A percentile compares a stretch with the other conserved stretches of the same genome.
Conservation (phyloP, 192 early-diverging fungal genomes). For the Tieghemiomyces parasiticus region DNA sequence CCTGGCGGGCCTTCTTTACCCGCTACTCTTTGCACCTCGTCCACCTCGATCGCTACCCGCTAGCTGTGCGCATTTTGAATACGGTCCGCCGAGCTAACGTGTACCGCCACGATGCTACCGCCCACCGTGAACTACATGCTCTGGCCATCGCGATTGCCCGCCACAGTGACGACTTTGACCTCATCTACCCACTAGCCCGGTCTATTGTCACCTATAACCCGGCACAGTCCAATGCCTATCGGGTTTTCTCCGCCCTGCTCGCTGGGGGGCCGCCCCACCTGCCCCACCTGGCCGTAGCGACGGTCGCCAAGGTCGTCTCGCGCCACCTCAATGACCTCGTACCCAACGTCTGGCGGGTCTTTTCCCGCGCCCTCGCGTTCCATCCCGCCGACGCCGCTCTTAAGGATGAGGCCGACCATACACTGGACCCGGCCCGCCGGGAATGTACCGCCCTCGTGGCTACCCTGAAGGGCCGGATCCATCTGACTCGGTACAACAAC, state of each 20-base stretch:
- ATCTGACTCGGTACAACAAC: neutral
- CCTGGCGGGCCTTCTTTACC: constrained; percentile 29
- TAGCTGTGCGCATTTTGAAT: constrained; percentile 21
- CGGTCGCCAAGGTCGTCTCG: neutral
- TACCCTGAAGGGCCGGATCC: neutral
- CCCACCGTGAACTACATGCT: constrained; percentile 14
- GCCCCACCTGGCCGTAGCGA: too few relatives aligned
- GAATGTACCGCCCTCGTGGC: neutral
- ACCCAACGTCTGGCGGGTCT: too few relatives aligned
- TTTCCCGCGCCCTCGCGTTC: too few relatives aligned
- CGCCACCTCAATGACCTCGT: too few relatives aligned
- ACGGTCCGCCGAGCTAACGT: constrained; percentile 21
- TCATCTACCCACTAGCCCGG: constrained; percentile 13
- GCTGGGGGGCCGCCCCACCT: too few relatives aligned
- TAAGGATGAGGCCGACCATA: too few relatives aligned
- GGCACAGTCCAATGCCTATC: neutral
- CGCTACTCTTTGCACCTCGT: constrained; percentile 22
- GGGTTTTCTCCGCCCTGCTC: neutral
- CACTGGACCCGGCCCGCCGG: too few relatives aligned
- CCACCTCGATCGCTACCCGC: constrained; percentile 10
- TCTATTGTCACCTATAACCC: neutral
- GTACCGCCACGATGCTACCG: constrained; percentile 10
- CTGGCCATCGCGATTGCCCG: constrained; percentile 18
- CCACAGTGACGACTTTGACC: constrained; percentile 5
- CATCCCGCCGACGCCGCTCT: too few relatives aligned